Evolutionary conservation across 192 early-diverging fungal genomes (phyloP), one percentile per base, ranked within the genome.

Genomic region (Coemansia sp.): DNA sequence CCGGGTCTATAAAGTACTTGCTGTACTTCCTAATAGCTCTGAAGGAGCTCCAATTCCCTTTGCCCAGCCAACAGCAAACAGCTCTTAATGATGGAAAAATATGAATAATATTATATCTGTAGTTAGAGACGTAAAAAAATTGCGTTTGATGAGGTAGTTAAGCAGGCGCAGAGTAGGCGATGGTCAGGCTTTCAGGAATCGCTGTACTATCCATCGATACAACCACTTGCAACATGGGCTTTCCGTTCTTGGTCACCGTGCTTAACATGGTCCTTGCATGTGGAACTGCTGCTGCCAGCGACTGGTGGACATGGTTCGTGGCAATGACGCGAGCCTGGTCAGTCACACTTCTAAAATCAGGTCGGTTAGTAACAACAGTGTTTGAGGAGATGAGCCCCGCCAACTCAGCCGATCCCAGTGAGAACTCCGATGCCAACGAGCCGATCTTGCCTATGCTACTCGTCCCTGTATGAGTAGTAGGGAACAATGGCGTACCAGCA

Each of bases 1-100:
- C 7, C 86, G 87, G 39, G 88, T 93, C 40, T 98, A 98, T 76
- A 94, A 95, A 82, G 86, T 86, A 1, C 77, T 94, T 64, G 89
- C 90, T 8, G 85, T 92, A 67, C 68, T 80, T 43, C 86, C 89
- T 5, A 62, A 63, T 14, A 37, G 43, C 35, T 60, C 69, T 1
- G 0, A 42, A 2, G 6, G 40, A 16, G 33, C 55, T 5, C 81
- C 76, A 6, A 60, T 75, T 16, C 76, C 81, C 13, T 83, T 83
- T 73, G 50, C 72, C 4, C 46, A 32, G n/a, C 69, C 69, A 26
- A 46, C 58, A 37, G 14, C 23, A 28, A 30, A 28, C 26, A 30
- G 13, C 1, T 3, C 11, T 14, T 55, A 14, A 44, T 1, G 2
- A 44, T 10, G 13, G 2, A 30, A 55, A 30, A 16, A 10, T 16